These are phyloP conservation scores for Lithohypha guttulata DNA, from an alignment of 2,329 filamentous ascomycete species.

Conservation along the genomic window DNA sequence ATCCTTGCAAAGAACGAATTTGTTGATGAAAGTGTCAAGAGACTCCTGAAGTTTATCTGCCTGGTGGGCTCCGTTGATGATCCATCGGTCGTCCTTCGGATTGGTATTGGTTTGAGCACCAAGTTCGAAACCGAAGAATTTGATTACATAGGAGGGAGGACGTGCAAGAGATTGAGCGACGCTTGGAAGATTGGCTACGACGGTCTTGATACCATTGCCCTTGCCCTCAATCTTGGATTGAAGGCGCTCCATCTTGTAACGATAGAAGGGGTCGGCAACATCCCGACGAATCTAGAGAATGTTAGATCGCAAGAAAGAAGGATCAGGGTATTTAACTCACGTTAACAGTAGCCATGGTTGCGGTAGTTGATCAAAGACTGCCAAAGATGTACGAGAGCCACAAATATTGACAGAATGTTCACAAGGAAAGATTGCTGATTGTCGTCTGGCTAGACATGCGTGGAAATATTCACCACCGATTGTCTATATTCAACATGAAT, in stretches of 20 bases:
- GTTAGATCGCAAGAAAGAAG: too few species aligned
- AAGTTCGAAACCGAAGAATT: constrained; percentile 98
- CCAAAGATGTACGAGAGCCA: constrained; percentile 8
- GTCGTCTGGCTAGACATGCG: constrained; percentile 51
- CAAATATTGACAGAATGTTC: constrained; percentile 1
- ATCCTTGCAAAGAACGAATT: constrained; percentile 98
- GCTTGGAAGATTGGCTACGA: constrained; percentile 92
- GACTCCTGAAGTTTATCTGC: constrained; percentile 93
- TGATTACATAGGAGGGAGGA: constrained; percentile 91
- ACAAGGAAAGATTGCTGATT: constrained; percentile 33
- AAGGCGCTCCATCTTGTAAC: constrained; percentile 99
- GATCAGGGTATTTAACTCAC: constrained; percentile 56
- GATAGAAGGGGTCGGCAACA: constrained; percentile 97
- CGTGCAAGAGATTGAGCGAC: constrained; percentile 86
- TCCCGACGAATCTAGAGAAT: constrained; percentile 38
- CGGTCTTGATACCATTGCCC: constrained; percentile 98
- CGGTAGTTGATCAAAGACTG: constrained; percentile 28
- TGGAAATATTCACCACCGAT: constrained; percentile 25
- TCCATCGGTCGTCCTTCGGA: constrained; percentile 96
- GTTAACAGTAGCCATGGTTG: constrained; percentile 94
- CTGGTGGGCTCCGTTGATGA: constrained; percentile 98
- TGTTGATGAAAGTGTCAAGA: constrained; percentile 95
- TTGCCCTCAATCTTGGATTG: constrained; percentile 99
- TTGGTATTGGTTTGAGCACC: constrained; percentile 98
- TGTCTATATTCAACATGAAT: constrained; percentile 22